Evolutionary conservation across 305 asterid species (phyloP).

Genomic region (Fraxinus velutina): DNA sequence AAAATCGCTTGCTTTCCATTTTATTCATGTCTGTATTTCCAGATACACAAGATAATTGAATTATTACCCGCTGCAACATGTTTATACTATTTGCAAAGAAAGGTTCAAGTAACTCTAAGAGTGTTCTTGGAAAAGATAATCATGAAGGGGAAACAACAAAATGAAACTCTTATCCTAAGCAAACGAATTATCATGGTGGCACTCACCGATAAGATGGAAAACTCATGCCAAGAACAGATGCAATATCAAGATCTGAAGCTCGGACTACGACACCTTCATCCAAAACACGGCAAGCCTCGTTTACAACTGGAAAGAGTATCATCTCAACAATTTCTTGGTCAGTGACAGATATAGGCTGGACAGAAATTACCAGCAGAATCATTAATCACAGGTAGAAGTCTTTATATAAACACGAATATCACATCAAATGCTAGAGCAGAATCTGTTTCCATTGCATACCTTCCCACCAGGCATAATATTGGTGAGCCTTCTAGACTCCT

Average conservation of each 20-base stretch:
- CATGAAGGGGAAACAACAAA: not conserved
- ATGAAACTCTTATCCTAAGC: not conserved
- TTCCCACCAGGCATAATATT: conserved; percentile 70
- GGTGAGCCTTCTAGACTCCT: conserved; percentile 62
- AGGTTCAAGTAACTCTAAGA: not conserved
- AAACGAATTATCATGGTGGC: conserved; percentile 1
- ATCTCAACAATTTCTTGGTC: conserved; percentile 88
- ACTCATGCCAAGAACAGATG: conserved; percentile 97
- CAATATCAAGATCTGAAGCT: conserved; percentile 89
- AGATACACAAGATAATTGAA: not conserved
- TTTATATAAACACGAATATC: not conserved
- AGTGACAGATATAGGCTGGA: conserved; percentile 77
- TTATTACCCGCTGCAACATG: not conserved
- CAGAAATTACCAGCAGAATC: conserved; percentile 17
- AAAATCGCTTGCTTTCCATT: not conserved
- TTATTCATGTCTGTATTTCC: not conserved
- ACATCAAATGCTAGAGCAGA: not conserved
- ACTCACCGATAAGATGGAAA: conserved; percentile 92
- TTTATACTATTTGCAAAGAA: conserved; percentile 1
- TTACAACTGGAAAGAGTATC: conserved; percentile 91
- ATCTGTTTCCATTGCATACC: conserved; percentile 32
- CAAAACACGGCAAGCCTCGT: conserved; percentile 89
- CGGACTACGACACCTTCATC: conserved; percentile 81
- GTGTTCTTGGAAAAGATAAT: not conserved
- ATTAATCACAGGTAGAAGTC: not conserved